These are phyloP conservation scores for Neurospora terricola DNA, from an alignment of 495 filamentous ascomycete species.

Conservation along the genomic window DNA sequence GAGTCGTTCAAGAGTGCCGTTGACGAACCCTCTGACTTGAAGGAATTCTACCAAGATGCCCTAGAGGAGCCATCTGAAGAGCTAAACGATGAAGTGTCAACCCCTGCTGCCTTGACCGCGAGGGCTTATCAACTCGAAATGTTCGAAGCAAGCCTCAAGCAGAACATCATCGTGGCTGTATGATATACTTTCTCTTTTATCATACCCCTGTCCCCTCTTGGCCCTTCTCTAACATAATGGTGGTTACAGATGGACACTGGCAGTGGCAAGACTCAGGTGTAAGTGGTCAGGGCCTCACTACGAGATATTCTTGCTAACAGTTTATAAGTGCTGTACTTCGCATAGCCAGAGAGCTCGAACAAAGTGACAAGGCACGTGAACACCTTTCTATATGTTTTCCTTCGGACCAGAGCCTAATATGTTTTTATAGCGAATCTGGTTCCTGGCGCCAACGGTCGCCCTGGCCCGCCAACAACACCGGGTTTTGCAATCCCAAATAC, in stretches of 20 bases:
- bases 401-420: constrained; percentile 13
- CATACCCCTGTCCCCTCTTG: not conserved
- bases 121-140: constrained; percentile 86
- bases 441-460: constrained; percentile 68
- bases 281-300: constrained; percentile 21
- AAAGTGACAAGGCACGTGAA: constrained; percentile 47
- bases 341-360: constrained; percentile 67
- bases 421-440: constrained; percentile 62
- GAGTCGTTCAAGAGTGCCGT: constrained; percentile 1
- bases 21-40: not conserved
- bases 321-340: constrained; percentile 62
- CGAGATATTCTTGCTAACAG: constrained; percentile 5
- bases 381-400: not conserved
- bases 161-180: constrained; percentile 80
- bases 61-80: not conserved
- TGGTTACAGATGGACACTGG: constrained; percentile 76
- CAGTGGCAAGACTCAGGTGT: constrained; percentile 88
- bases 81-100: constrained; percentile 1
- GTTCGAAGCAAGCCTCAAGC: constrained; percentile 67
- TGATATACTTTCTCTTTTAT: constrained; percentile 7
- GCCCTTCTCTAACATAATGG: constrained; percentile 1
- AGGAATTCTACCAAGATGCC: not conserved
- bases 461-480: constrained; percentile 64
- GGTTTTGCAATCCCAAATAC: constrained; percentile 52
- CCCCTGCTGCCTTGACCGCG: constrained; percentile 28